Percentiles rank a stretch among this genome's conserved stretches.
phyloP scores from a whole-genome alignment of 164 flowering plant genomes.

The Liquidambar formosana region DNA sequence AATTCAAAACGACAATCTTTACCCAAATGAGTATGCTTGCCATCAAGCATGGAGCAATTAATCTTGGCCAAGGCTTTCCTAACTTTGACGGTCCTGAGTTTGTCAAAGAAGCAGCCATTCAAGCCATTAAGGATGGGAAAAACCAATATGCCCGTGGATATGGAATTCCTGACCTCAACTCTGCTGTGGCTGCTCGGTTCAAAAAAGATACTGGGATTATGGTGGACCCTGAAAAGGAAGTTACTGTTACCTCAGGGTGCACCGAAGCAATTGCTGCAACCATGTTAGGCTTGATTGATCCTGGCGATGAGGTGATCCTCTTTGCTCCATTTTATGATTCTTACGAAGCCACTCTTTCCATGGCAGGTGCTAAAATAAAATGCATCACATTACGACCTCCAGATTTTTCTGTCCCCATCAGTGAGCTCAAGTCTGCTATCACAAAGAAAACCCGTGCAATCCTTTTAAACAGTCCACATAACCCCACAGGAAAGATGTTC shows the following conservation, averaged over 20 bases:
- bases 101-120: conserved; percentile 95
- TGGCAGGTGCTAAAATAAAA: conserved; percentile 89
- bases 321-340: conserved; percentile 98
- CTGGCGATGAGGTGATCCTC: conserved; percentile 92
- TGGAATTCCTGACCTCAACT: conserved; percentile 85
- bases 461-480: conserved; percentile 88
- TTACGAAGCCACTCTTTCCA: conserved; percentile 89
- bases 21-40: conserved; percentile 97
- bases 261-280: conserved; percentile 99
- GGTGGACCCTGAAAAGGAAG: conserved; percentile 93
- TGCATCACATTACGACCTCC: conserved; percentile 83
- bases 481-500: conserved; percentile 97
- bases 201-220: conserved; percentile 77
- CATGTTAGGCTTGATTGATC: conserved; percentile 86
- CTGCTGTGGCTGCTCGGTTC: conserved; percentile 79
- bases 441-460: conserved; percentile 84
- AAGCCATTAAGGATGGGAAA: conserved; percentile 85
- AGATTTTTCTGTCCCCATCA: conserved; percentile 74
- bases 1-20: conserved; percentile 95
- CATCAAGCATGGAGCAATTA: conserved; percentile 88
- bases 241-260: conserved; percentile 96
- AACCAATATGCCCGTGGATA: conserved; percentile 96
- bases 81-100: conserved; percentile 98
- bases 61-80: conserved; percentile 98
- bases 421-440: conserved; percentile 67